Evolutionary conservation across 2,329 filamentous ascomycete species (phyloP).

Genomic region (Geoglossum cookeanum): DNA sequence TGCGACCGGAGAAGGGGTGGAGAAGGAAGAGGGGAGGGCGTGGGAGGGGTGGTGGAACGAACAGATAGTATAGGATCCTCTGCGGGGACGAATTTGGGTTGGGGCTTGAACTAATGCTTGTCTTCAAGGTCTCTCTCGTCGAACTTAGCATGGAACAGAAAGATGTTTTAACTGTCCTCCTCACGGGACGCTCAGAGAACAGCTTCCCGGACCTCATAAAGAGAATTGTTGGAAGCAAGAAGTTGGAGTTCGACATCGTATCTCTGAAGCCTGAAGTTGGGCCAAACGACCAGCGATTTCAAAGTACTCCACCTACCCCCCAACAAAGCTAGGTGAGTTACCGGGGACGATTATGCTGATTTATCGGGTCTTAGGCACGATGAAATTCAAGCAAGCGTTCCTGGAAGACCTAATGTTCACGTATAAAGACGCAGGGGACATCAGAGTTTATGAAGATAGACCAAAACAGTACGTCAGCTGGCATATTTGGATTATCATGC

Average conservation of each 20-base stretch:
- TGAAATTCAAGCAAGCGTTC: slow-evolving; percentile 82
- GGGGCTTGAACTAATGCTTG: neutral
- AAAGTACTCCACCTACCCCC: slow-evolving; percentile 20
- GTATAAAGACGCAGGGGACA: slow-evolving; percentile 64
- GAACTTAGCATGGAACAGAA: slow-evolving; percentile 64
- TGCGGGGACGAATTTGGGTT: slow-evolving; percentile 1
- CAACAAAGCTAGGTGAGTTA: neutral
- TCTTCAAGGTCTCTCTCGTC: slow-evolving; percentile 44
- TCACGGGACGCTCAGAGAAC: slow-evolving; percentile 69
- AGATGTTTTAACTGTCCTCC: slow-evolving; percentile 64
- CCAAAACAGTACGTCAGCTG: slow-evolving; percentile 31
- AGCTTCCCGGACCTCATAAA: slow-evolving; percentile 63
- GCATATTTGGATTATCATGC: neutral
- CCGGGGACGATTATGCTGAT: neutral
- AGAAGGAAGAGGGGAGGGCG: slow-evolving; percentile 60
- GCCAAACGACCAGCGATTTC: slow-evolving; percentile 60
- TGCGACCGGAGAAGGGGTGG: slow-evolving; percentile 65
- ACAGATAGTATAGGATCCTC: slow-evolving; percentile 40
- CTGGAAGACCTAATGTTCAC: slow-evolving; percentile 68
- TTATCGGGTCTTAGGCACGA: slow-evolving; percentile 33
- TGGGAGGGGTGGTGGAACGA: slow-evolving; percentile 98
- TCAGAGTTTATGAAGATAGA: slow-evolving; percentile 48
- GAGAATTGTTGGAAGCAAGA: slow-evolving; percentile 59
- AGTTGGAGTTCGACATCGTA: slow-evolving; percentile 72
- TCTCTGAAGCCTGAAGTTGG: slow-evolving; percentile 71